Percentiles rank a stretch among this genome's conserved stretches.
Evolutionary conservation across 805 yeast genomes (phyloP).

Genomic region (Hanseniaspora occidentalis): DNA sequence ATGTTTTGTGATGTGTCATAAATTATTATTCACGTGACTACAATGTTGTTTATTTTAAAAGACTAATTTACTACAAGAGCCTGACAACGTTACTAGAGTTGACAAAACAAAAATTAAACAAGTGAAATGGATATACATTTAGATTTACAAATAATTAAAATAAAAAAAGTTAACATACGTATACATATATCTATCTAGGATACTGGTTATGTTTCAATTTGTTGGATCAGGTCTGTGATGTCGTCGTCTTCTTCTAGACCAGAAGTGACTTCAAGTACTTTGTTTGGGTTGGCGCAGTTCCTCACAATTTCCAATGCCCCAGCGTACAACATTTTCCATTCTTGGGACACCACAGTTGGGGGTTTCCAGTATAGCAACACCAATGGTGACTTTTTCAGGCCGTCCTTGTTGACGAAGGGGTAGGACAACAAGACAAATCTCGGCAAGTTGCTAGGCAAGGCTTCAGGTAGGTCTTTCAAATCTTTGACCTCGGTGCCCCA

Average conservation of each 20-base stretch:
- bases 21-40: background rate
- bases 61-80: background rate
- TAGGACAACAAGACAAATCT: conserved; percentile 65
- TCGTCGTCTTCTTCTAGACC: conserved; percentile 24
- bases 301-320: conserved; percentile 77
- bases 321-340: conserved; percentile 77
- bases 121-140: too few species aligned
- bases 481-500: conserved; percentile 32
- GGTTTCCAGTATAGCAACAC: conserved; percentile 85
- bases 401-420: conserved; percentile 59
- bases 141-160: too few species aligned
- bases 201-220: conserved; percentile 26
- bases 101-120: too few species aligned
- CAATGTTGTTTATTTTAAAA: too few species aligned
- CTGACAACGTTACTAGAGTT: too few species aligned
- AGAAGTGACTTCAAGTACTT: conserved; percentile 23
- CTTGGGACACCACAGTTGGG: conserved; percentile 63
- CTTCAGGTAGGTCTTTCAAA: conserved; percentile 36
- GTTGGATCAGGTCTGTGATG: conserved; percentile 19
- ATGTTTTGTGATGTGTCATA: background rate
- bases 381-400: conserved; percentile 60
- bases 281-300: conserved; percentile 55
- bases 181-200: conserved; percentile 2
- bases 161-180: too few species aligned
- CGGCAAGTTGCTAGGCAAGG: conserved; percentile 72